Evolutionary conservation across 2,329 filamentous ascomycete genomes (phyloP), one percentile per base, ranked within the genome.

Genomic region (Xylaria sp.): DNA sequence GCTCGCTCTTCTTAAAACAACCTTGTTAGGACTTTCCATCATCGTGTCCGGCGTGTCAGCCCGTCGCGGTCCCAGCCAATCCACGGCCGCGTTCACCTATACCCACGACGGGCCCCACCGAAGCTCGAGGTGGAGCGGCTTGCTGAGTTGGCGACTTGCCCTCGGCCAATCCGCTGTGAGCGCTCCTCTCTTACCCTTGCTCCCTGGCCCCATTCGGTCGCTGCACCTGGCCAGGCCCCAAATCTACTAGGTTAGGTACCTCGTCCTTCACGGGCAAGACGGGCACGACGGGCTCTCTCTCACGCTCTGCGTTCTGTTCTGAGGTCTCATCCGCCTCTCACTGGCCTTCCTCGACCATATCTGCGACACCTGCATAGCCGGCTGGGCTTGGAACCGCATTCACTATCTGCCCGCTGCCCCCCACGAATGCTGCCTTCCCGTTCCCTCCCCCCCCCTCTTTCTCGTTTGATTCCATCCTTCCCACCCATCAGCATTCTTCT

Each of bases 41-140:
- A 62, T 66, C 61, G 66, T 67, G 60, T 69, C 67, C 50, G 61
- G 65, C 61, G 66, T 67, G 60, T 69, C 67, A 69, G 63, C 65
- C 63, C 64, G 58, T 62, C 61, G 62, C 58, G 39, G 59, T 60
- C 57, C 61, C 61, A 50, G 48, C 66, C 66, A 70, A 69, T 69
- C 65, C 63, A 61, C 61, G 61, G 47, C 42, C 54, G 39, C 52
- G 39, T 39, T 60, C 54, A 34, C 54, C 52, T 50, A 54, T 59
- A 60, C 58, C 52, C 40, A 48, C 42, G 53, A 56, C 56, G 55
- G 58, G 58, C 59, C 53, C 48, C 50, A 47, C 53, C 58, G 54
- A 58, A 34, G 9, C 5, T 34, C 29, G 16, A 34, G 40, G 54
- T 65, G 60, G 65, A 62, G 61, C 57, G 62, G 56, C 54, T n/a